A percentile compares a stretch with the other conserved stretches of the same genome.
phyloP scores from a whole-genome alignment of 116 monocot genomes.

The Phalaenopsis hybrid region DNA sequence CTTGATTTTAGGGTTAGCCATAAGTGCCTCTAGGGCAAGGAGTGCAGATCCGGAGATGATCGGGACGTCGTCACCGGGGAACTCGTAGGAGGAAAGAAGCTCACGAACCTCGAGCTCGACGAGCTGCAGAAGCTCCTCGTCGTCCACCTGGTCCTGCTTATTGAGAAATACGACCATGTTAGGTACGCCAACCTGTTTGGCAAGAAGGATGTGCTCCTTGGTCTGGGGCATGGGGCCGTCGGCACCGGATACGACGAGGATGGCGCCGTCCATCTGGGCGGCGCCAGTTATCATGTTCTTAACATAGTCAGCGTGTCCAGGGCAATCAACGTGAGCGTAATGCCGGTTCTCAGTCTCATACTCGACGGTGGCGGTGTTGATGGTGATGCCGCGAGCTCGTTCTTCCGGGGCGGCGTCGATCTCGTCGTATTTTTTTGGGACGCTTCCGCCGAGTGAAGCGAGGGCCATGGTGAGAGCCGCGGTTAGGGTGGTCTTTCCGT shows the following conservation, averaged over 20 bases:
- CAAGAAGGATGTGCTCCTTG: constrained; percentile 90
- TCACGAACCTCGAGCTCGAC: constrained; percentile 96
- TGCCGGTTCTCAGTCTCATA: constrained; percentile 70
- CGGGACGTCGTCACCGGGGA: constrained; percentile 89
- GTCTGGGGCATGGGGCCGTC: constrained; percentile 99
- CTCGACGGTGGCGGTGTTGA: constrained; percentile 78
- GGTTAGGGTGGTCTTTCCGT: constrained; percentile 76
- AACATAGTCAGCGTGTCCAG: constrained; percentile 79
- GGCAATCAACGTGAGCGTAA: constrained; percentile 84
- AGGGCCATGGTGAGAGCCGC: constrained; percentile 75
- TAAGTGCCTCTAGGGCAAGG: constrained; percentile 71
- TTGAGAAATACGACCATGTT: constrained; percentile 92
- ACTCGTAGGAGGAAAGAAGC: constrained; percentile 68
- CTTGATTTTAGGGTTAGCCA: constrained; percentile 59
- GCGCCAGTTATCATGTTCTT: constrained; percentile 97
- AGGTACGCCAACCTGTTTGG: constrained; percentile 92
- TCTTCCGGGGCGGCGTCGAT: constrained; percentile 81
- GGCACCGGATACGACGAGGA: constrained; percentile 90
- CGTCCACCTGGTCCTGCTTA: constrained; percentile 92
- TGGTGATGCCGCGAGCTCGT: constrained; percentile 74
- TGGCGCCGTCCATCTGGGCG: constrained; percentile 97
- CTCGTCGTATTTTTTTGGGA: constrained; percentile 68
- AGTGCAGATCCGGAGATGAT: constrained; percentile 90
- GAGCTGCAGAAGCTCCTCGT: constrained; percentile 87
- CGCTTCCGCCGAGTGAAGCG: constrained; percentile 36